phyloP scores from a whole-genome alignment of 1,284 basidiomycete species.

The Pseudozyma pruni region DNA sequence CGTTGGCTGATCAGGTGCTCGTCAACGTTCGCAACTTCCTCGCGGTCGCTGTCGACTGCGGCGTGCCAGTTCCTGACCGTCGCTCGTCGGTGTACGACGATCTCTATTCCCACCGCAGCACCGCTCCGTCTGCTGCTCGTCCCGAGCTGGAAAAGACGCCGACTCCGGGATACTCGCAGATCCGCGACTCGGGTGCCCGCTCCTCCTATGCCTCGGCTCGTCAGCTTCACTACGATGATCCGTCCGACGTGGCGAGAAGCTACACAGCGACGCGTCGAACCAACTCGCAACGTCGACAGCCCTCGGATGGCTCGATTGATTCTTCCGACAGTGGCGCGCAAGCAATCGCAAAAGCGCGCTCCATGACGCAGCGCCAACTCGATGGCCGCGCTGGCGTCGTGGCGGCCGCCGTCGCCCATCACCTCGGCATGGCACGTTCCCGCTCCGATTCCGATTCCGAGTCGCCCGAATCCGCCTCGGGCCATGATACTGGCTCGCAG shows the following conservation, averaged over 20 bases:
- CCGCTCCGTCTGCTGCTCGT: slow-evolving; percentile 3
- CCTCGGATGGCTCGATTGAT: slow-evolving; percentile 38
- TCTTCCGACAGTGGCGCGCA: slow-evolving; percentile 34
- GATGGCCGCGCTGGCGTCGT: slow-evolving; percentile 25
- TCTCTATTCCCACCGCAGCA: slow-evolving; percentile 32
- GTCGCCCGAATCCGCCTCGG: slow-evolving; percentile 46
- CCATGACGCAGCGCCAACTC: slow-evolving; percentile 37
- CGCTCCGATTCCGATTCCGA: slow-evolving; percentile 48
- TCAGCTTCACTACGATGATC: slow-evolving; percentile 15
- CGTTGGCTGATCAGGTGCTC: slow-evolving; percentile 69
- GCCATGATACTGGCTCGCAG: slow-evolving; percentile 72
- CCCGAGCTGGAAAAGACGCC: slow-evolving; percentile 58
- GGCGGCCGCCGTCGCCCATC: slow-evolving; percentile 24
- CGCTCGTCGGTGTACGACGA: slow-evolving; percentile 59
- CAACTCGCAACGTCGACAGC: slow-evolving; percentile 33
- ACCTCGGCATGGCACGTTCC: slow-evolving; percentile 34
- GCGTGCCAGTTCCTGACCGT: slow-evolving; percentile 77
- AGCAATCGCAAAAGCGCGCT: slow-evolving; percentile 39
- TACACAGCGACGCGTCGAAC: slow-evolving; percentile 28
- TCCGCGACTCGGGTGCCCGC: slow-evolving; percentile 15
- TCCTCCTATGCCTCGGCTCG: slow-evolving; percentile 21
- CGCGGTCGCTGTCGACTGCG: slow-evolving; percentile 80
- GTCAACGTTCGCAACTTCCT: slow-evolving; percentile 71
- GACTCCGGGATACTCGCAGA: slow-evolving; percentile 48
- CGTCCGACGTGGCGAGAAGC: slow-evolving; percentile 10